Evolutionary conservation across 225 moss, liverwort and hornwort species (phyloP), one percentile per base, ranked within the genome.

Genomic region (Asterella californica): DNA sequence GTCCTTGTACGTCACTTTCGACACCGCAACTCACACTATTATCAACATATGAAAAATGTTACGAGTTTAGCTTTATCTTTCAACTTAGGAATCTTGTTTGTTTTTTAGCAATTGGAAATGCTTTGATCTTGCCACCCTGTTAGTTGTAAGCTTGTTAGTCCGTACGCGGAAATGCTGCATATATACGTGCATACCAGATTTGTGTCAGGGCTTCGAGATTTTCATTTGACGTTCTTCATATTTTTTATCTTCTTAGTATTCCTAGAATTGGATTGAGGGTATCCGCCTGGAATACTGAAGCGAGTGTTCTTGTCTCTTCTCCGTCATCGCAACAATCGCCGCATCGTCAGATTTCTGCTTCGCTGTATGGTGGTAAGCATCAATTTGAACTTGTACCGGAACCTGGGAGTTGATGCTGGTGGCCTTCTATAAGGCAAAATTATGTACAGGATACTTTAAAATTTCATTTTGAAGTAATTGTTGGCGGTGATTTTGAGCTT

Each of bases 271-370:
- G 5, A 57, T 24, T 57, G 17, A 22, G 21, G 21, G 8, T 61
- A 61, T 27, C 8, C n/a, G 17, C 5, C 17, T 27, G 25, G 61
- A 70, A 24, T 22, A 11, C 67, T 67, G 67, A 67, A 33, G 34
- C 14, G 0, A 37, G 59, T 62, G 33, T 36, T 36, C 0, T 17
- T 76, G 76, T 45, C 50, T 69, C 62, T 34, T 57, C 22, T 60
- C 27, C 15, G 47, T 68, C 42, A 42, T 42, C 25, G 15, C 32
- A 47, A 37, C 21, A 67, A 68, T 52, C 25, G 38, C 15, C 15
- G 2, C 76, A 18, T 76, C 47, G 24, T 65, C 84, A 88, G 88
- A 70, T 81, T 88, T 80, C 76, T 88, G 88, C 85, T 34, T 71
- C 34, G 70, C 88, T 38, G 8, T 88, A 2, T 79, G 69, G 69